Base-by-base conservation (phyloP, 768 basidiomycete species). In the Termitomyces sp. region DNA sequence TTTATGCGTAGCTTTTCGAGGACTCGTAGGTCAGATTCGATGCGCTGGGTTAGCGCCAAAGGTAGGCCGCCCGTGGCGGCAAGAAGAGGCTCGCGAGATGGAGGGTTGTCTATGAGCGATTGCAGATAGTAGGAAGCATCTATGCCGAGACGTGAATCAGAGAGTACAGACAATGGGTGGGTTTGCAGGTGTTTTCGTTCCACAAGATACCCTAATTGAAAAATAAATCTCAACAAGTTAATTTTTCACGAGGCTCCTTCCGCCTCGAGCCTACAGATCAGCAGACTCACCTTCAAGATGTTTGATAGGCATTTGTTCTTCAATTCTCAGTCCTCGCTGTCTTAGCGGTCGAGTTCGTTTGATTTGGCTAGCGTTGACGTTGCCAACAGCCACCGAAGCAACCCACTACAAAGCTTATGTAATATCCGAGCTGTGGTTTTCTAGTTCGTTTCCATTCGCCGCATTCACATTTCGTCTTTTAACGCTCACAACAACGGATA, bases 1-100 rank as follows among this genome's bases (percentile, higher is more conserved):
- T 96, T 97, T 80, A 99, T 98, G 63, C 83, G 87, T 34, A 91
- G 78, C 73, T 87, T 89, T 79, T 97, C 95, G 68, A 98, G 87
- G 14, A 83, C 77, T 47, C 95, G 89, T 45, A 98, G 79, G 78
- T 99, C 95, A 38, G 85, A 79, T 74, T 98, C 95, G 70, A 99
- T 92, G 61, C 92, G 88, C 63, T 82, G 80, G 23, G 87, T 88
- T 54, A 99, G 81, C 46, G 92, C 89, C 56, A 98, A 82, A 1
- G 96, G 97, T 17, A 95, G 82, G 38, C 97, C 97, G 19, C 97
- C 97, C 1, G 95, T 96, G 0, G 96, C 95, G 0, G 95, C 91
- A 12, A 98, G 84, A 34, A 98, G 83, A 14, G 95, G 90, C 76
- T 99, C 97, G 34, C 90, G 83, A 17, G 92, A 85, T 1, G 84